phyloP scores from a whole-genome alignment of 768 basidiomycete species.

The Tylopilus intermedius region DNA sequence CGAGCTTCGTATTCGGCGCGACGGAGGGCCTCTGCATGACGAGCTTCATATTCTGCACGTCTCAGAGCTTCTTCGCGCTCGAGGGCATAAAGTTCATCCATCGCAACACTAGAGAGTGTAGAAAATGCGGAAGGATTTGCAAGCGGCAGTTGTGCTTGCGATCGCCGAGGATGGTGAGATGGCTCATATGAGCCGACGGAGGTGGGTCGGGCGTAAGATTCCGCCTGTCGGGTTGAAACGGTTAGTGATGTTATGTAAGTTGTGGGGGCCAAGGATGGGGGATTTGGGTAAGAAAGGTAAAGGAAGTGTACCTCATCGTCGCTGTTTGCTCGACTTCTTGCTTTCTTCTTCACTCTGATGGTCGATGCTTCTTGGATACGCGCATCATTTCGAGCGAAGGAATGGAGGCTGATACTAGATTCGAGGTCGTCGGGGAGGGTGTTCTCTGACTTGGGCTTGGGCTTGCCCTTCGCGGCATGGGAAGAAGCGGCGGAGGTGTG shows the following conservation, averaged over 20 bases:
- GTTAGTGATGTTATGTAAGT: conserved; percentile 25
- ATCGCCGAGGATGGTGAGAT: conserved; percentile 26
- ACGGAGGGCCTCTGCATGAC: conserved; percentile 63
- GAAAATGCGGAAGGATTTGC: conserved; percentile 50
- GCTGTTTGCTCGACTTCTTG: conserved; percentile 70
- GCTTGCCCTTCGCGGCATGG: conserved; percentile 24
- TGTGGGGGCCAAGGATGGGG: conserved; percentile 23
- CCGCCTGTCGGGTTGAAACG: conserved; percentile 33
- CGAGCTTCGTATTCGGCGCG: conserved; percentile 58
- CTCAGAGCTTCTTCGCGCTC: conserved; percentile 82
- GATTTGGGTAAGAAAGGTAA: neutral
- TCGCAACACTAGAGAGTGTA: conserved; percentile 70
- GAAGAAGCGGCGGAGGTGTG: conserved; percentile 27
- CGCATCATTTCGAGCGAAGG: conserved; percentile 17
- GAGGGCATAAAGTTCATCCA: conserved; percentile 85
- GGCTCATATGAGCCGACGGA: conserved; percentile 43
- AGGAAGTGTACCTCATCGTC: conserved; percentile 71
- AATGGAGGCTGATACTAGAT: conserved; percentile 24
- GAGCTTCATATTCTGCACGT: conserved; percentile 81
- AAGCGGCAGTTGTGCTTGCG: conserved; percentile 23
- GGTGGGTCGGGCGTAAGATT: conserved; percentile 57
- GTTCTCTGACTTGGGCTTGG: conserved; percentile 29
- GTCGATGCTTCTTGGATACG: conserved; percentile 23
- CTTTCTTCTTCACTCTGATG: conserved; percentile 66
- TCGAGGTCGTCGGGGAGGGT: conserved; percentile 24